Evolutionary conservation across 805 yeast genomes (phyloP).

Genomic region (Myxozyma monticola): DNA sequence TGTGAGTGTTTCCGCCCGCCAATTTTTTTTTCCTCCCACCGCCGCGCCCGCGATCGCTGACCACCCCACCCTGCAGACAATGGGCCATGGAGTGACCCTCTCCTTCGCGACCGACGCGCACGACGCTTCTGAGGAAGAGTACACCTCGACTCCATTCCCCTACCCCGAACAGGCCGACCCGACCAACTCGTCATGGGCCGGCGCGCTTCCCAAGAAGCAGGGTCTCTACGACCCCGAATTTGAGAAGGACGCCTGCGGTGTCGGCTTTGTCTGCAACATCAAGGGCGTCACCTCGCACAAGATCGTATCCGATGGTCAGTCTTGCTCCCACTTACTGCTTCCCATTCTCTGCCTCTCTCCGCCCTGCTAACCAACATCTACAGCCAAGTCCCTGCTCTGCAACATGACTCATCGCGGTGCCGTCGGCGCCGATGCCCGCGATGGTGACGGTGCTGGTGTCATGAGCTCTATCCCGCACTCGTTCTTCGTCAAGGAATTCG

Average conservation of each 20-base stretch:
- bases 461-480: slow-evolving; percentile 89
- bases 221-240: slow-evolving; percentile 91
- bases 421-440: slow-evolving; percentile 90
- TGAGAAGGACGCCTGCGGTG: slow-evolving; percentile 98
- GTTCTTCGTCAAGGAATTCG: slow-evolving; percentile 81
- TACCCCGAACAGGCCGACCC: slow-evolving; percentile 40
- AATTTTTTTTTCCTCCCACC: neutral
- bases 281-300: slow-evolving; percentile 86
- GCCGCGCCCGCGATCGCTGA: no score
- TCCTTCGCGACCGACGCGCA: slow-evolving; percentile 13
- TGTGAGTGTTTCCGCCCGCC: neutral
- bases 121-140: slow-evolving; percentile 19
- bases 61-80: slow-evolving; percentile 9
- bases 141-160: slow-evolving; percentile 24
- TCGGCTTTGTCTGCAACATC: slow-evolving; percentile 94
- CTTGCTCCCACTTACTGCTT: neutral
- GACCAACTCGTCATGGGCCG: slow-evolving; percentile 88
- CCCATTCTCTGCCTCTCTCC: neutral
- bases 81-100: slow-evolving; percentile 27
- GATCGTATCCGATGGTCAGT: slow-evolving; percentile 81
- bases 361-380: neutral
- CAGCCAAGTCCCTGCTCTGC: slow-evolving; percentile 65
- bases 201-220: slow-evolving; percentile 77
- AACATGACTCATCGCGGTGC: slow-evolving; percentile 99
- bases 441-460: slow-evolving; percentile 99